phyloP scores from a whole-genome alignment of 371 early-diverging fungal genomes.

The Mucor sp. region DNA sequence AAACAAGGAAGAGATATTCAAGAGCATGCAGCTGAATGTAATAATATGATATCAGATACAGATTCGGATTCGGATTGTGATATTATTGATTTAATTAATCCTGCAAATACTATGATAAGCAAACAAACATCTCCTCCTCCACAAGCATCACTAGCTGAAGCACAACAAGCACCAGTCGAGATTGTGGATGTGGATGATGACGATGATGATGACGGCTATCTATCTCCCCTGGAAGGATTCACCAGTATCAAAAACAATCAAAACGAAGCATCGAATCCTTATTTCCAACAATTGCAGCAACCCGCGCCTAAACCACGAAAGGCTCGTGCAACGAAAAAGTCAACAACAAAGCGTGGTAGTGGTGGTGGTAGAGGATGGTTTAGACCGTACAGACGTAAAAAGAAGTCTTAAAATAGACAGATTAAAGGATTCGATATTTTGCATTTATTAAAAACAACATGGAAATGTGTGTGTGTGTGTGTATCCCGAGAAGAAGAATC shows the following conservation, averaged over 20 bases:
- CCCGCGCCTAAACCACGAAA: not conserved
- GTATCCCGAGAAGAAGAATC: not conserved
- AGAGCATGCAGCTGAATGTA: conserved; percentile 2
- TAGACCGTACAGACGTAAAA: not conserved
- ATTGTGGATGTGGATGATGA: not conserved
- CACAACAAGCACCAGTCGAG: not conserved
- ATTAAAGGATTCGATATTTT: not conserved
- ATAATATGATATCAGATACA: conserved; percentile 2
- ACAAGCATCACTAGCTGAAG: not conserved
- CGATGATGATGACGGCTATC: conserved; percentile 14
- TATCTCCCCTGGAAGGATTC: conserved; percentile 30
- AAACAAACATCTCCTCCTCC: not conserved
- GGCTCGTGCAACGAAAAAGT: not conserved
- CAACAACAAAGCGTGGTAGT: not conserved
- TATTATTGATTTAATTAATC: conserved; percentile 22
- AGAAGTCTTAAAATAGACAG: not conserved
- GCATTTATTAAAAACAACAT: not conserved
- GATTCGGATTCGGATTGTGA: conserved; percentile 9
- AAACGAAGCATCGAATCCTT: not conserved
- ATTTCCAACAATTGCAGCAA: conserved; percentile 7
- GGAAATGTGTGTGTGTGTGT: not conserved
- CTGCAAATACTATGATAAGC: not conserved
- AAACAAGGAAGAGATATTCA: not conserved
- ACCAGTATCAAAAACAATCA: conserved; percentile 7
- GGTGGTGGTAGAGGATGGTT: not conserved